Evolutionary conservation across 495 filamentous ascomycete species (phyloP).

Genomic region (Penicillium riverlandense): DNA sequence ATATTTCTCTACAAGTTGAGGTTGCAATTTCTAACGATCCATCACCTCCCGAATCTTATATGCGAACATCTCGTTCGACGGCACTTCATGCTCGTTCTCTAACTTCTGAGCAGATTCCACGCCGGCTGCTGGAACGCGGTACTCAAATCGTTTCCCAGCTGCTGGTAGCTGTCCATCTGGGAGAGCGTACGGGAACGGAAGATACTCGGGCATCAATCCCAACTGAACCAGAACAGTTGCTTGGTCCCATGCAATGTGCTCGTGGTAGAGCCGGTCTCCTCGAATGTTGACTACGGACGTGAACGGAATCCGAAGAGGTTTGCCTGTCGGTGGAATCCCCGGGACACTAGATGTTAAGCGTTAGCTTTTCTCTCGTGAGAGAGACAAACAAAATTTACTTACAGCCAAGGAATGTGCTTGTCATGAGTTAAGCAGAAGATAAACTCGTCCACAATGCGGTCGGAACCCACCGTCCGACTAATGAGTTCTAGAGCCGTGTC

Average conservation of each 20-base stretch:
- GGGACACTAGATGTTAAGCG: conserved; percentile 46
- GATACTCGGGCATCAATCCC: conserved; percentile 58
- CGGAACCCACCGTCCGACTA: conserved; percentile 57
- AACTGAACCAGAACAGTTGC: conserved; percentile 67
- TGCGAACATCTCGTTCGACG: conserved; percentile 60
- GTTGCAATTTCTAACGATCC: background rate
- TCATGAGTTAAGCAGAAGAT: conserved; percentile 59
- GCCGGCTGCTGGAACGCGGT: conserved; percentile 63
- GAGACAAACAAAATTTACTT: conserved; percentile 31
- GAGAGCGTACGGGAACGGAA: conserved; percentile 49
- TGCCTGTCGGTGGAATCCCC: conserved; percentile 63
- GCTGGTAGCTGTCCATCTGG: conserved; percentile 29
- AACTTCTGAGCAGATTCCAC: conserved; percentile 58
- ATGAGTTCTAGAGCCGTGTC: conserved; percentile 60
- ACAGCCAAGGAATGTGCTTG: conserved; percentile 63
- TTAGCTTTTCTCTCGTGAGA: conserved; percentile 29
- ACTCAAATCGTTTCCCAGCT: conserved; percentile 45
- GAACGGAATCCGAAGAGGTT: conserved; percentile 58
- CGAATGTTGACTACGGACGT: conserved; percentile 69
- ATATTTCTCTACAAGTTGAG: background rate
- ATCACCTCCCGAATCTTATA: conserved; percentile 16
- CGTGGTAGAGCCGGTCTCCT: conserved; percentile 68
- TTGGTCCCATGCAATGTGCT: conserved; percentile 85
- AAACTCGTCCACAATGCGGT: conserved; percentile 54
- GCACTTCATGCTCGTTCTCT: conserved; percentile 46